Evolutionary conservation across 2,329 filamentous ascomycete genomes (phyloP).

Genomic region (Leptosphaerulina australis): DNA sequence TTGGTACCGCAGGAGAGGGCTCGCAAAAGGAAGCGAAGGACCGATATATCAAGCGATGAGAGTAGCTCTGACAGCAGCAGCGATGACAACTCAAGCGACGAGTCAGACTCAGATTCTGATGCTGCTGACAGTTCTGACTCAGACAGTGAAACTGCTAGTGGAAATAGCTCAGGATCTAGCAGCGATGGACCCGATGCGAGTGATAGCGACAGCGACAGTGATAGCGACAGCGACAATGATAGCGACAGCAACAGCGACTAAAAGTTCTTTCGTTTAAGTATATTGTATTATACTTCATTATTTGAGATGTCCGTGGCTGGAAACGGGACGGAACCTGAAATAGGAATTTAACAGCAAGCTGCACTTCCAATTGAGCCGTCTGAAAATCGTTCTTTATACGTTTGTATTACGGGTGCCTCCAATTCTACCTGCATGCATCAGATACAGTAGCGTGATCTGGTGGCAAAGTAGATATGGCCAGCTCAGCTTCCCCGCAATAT

Average conservation of each 20-base stretch:
- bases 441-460: neutral
- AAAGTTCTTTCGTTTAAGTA: neutral
- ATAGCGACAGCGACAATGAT: neutral
- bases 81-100: slow-evolving; percentile 29
- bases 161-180: slow-evolving; percentile 7
- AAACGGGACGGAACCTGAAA: neutral
- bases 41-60: slow-evolving; percentile 40
- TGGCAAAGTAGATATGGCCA: slow-evolving; percentile 22
- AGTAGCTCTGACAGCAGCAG: slow-evolving; percentile 43
- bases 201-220: slow-evolving; percentile 26
- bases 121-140: slow-evolving; percentile 13
- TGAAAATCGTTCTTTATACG: neutral
- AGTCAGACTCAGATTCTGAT: slow-evolving; percentile 30
- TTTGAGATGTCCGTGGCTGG: neutral
- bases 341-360: neutral
- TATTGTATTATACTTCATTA: neutral
- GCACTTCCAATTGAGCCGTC: neutral
- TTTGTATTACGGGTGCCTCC: neutral
- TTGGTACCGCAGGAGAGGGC: slow-evolving; percentile 23
- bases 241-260: slow-evolving; percentile 3
- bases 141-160: slow-evolving; percentile 9
- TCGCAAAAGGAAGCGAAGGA: slow-evolving; percentile 39
- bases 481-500: slow-evolving; percentile 23
- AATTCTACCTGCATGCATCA: neutral
- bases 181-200: slow-evolving; percentile 8